Base-by-base conservation (phyloP, 1,139 yeast genomes). In the Diutina mesorugosa region DNA sequence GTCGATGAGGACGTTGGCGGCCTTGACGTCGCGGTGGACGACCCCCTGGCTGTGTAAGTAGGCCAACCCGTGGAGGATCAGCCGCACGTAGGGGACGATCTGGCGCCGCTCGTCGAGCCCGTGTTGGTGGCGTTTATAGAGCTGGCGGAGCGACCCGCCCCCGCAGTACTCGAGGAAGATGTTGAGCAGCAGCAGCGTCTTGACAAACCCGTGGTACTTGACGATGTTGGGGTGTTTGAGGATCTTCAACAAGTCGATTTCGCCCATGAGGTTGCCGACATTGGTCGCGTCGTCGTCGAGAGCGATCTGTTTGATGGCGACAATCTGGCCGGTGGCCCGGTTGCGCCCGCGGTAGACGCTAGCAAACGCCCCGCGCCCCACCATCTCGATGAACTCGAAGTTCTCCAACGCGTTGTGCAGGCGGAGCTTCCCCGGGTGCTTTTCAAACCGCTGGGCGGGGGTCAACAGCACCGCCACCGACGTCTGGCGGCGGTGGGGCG, bases 191-290 rank as follows among this genome's bases (percentile, higher is more conserved):
- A 77, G 75, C 1, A 80, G 74, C 35, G 86, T 85, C 64, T 87
- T 84, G 57, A 89, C 87, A 67, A 88, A 90, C 2, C 97, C 97
- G 62, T 85, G 93, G 64, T 91, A 89, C 63, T 88, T 88, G 57
- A 93, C 97, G 58, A 93, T 90, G 64, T 93, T 89, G 5, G 83
- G 82, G 67, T 93, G 97, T 62, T 84, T 84, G 56, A 93, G 76
- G 57, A 87, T 84, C 66, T 89, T 90, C 72, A 93, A 78, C 41
- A 91, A 77, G 60, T 89, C 90, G 50, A 90, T 85, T 67, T 93
- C 98, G n/a, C 90, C 85, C 82, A 90, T 85, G 56, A 68, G 72
- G 76, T 76, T 73, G 69, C 76, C 66, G 60, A 74, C 73, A 60
- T 75, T 73, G 57, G 89, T 96, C 28, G 81, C 83, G 4, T 50